These are phyloP conservation scores for Brassica hybrid DNA, from an alignment of 441 rosid species.

Conservation along the genomic window DNA sequence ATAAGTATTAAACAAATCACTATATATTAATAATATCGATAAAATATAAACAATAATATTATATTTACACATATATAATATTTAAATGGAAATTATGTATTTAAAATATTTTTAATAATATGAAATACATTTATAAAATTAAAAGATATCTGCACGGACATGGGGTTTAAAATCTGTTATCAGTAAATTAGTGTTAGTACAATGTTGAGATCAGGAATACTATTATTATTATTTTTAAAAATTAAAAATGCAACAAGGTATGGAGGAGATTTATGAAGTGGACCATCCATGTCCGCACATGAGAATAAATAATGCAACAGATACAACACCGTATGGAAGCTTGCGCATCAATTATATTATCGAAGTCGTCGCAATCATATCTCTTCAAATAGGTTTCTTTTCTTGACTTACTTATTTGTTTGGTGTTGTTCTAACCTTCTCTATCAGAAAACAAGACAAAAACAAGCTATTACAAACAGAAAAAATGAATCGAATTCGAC, in stretches of 20 bases:
- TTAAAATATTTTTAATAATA: too few relatives aligned
- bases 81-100: too few relatives aligned
- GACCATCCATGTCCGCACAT: constrained; percentile 35
- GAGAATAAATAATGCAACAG: constrained; percentile 24
- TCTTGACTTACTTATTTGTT: neutral
- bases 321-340: constrained; percentile 21
- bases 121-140: too few relatives aligned
- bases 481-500: constrained; percentile 46
- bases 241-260: neutral
- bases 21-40: too few relatives aligned
- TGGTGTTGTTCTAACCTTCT: neutral
- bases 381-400: constrained; percentile 12
- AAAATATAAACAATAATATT: too few relatives aligned
- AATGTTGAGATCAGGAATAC: too few relatives aligned
- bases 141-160: too few relatives aligned
- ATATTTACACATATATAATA: too few relatives aligned
- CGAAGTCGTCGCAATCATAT: constrained; percentile 22
- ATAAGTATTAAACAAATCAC: too few relatives aligned
- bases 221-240: neutral
- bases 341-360: constrained; percentile 29
- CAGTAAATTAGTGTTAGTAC: too few relatives aligned
- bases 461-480: neutral
- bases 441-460: constrained; percentile 6
- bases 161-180: too few relatives aligned
- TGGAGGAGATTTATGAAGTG: constrained; percentile 28